Conservation (phyloP, 2,329 filamentous ascomycete species). For the Colletotrichum tofieldiae region DNA sequence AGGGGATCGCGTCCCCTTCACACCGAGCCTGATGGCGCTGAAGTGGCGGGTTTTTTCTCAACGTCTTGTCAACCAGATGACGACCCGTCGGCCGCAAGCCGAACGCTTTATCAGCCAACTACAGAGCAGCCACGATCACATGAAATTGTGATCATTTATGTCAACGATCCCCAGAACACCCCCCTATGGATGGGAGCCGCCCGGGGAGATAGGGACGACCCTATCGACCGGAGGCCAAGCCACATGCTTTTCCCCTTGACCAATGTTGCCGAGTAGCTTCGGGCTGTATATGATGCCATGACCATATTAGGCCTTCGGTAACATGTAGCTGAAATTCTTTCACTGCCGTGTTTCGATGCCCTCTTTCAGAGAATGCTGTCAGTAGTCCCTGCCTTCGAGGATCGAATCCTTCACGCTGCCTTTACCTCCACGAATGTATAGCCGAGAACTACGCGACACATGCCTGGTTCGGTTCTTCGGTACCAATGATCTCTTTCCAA, state of each 20-base stretch:
- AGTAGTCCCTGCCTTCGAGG: conserved; percentile 46
- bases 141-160: conserved; percentile 45
- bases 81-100: conserved; percentile 6
- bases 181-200: conserved; percentile 52
- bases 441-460: neutral
- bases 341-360: conserved; percentile 37
- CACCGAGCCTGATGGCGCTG: neutral
- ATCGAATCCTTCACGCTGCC: conserved; percentile 58
- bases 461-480: conserved; percentile 52
- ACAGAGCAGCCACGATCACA: conserved; percentile 6
- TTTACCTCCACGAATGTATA: conserved; percentile 50
- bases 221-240: conserved; percentile 14
- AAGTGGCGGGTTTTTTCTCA: conserved; percentile 44
- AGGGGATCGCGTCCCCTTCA: neutral
- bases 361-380: conserved; percentile 48
- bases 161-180: conserved; percentile 49
- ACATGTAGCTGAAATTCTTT: conserved; percentile 31
- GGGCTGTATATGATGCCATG: conserved; percentile 46
- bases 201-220: conserved; percentile 53
- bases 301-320: conserved; percentile 46
- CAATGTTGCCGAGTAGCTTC: conserved; percentile 46
- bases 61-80: conserved; percentile 48
- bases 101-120: conserved; percentile 42
- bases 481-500: conserved; percentile 50
- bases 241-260: conserved; percentile 38